phyloP scores from a whole-genome alignment of 2,329 filamentous ascomycete genomes.

The Westerdykella sp. region DNA sequence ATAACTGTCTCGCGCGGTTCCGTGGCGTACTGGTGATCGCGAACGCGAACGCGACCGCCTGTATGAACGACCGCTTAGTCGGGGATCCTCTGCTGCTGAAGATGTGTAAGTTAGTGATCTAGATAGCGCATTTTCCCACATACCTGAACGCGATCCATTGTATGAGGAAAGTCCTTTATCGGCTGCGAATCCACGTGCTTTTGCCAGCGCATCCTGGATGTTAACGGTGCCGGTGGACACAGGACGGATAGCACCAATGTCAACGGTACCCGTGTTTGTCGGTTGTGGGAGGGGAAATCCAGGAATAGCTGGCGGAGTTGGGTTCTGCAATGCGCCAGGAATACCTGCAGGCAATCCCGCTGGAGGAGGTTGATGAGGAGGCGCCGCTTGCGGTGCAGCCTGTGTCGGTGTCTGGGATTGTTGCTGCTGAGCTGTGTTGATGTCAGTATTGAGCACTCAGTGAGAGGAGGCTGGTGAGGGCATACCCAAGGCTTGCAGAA shows the following conservation, averaged over 20 bases:
- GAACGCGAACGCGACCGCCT: constrained; percentile 67
- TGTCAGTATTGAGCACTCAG: not conserved
- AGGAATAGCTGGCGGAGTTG: constrained; percentile 38
- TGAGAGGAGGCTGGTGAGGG: not conserved
- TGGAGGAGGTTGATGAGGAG: constrained; percentile 39
- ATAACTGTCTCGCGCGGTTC: constrained; percentile 66
- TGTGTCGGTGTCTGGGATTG: constrained; percentile 45
- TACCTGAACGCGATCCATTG: constrained; percentile 37
- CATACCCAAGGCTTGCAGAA: constrained; percentile 36
- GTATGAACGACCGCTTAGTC: constrained; percentile 52
- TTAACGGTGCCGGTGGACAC: constrained; percentile 75
- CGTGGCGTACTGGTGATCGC: constrained; percentile 52
- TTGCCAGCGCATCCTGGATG: constrained; percentile 76
- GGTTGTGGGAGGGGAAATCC: constrained; percentile 58
- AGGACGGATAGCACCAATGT: constrained; percentile 73
- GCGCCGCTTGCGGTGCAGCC: constrained; percentile 37
- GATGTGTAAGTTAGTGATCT: constrained; percentile 27
- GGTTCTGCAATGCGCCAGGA: constrained; percentile 37
- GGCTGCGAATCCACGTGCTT: constrained; percentile 73
- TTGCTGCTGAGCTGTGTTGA: constrained; percentile 15
- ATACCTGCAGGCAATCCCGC: constrained; percentile 41
- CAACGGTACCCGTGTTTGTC: constrained; percentile 67
- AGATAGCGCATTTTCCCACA: constrained; percentile 38
- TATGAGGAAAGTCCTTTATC: constrained; percentile 62
- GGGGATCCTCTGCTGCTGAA: constrained; percentile 41